Base-by-base conservation (phyloP, 2,329 filamentous ascomycete genomes). In the Colletotrichum sp. region DNA sequence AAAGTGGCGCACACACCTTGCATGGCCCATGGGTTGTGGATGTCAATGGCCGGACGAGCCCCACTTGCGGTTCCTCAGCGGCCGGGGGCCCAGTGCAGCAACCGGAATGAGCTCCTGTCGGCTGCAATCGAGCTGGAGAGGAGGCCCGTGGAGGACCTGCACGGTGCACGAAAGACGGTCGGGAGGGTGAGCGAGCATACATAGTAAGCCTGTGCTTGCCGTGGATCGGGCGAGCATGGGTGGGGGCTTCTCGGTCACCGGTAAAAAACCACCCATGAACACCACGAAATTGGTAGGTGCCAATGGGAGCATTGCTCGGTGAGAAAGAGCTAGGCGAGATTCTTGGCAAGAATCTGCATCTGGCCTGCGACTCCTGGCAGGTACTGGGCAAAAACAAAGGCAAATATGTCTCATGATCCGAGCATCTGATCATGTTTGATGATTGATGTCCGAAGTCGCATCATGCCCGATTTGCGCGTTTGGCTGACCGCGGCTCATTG, bases 371-470 rank as follows among this genome's bases (percentile, higher is more conserved):
- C n/a, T 68, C 30, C 28, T 22, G 39, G 39, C 18, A 43, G 39
- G 43, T 22, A 52, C n/a, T 52, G 43, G 43, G 43, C n/a, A 13
- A 52, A 52, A 39, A 34, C 25, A 58, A 39, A 18, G 25, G 27
- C 13, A n/a, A 28, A 27, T 16, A n/a, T 22, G 36, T 22, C 6
- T 12, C 28, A 58, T 75, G 64, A 36, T 28, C 32, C 22, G 64
- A 75, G 27, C 12, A 66, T 75, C 62, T 68, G 69, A 55, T 43
- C 62, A 75, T 56, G 28, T 30, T 60, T 64, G 66, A 32, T 25
- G 28, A 36, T 55, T 67, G 65, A n/a, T n/a, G 27, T 34, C 36
- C 18, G 18, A 43, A 56, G 65, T 67, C 65, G 32, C 65, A 43
- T 67, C 65, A 56, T 67, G 43, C 22, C 39, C 39, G 62, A 66